These are phyloP conservation scores for Triticum monococcum DNA, from an alignment of 176 grass and related monocot species.

Conservation along the genomic window DNA sequence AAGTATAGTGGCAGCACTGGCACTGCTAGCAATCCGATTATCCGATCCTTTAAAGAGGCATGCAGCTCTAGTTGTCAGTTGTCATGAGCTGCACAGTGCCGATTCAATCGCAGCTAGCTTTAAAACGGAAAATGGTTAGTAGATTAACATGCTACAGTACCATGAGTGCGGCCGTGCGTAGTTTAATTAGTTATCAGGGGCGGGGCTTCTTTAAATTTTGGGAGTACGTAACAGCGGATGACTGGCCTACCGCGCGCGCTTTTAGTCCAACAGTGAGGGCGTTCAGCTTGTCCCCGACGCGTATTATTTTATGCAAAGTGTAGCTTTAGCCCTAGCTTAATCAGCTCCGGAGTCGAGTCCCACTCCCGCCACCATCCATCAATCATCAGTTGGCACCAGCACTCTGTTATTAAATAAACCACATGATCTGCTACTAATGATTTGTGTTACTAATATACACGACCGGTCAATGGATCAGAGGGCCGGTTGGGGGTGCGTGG, in stretches of 20 bases:
- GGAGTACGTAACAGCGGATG: slow-evolving; percentile 8
- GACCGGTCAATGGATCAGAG: neutral
- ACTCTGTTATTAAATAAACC: neutral
- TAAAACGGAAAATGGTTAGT: neutral
- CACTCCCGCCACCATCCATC: slow-evolving; percentile 10
- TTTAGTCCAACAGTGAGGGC: slow-evolving; percentile 31
- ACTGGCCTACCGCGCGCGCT: slow-evolving; percentile 23
- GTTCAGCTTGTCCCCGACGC: slow-evolving; percentile 21
- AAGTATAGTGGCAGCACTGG: neutral
- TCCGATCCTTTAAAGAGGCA: slow-evolving; percentile 1
- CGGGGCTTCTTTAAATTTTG: neutral
- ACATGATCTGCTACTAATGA: neutral
- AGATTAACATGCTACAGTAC: neutral
- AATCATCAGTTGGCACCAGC: slow-evolving; percentile 15
- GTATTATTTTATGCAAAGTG: neutral
- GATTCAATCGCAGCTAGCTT: neutral
- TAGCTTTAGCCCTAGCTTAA: slow-evolving; percentile 15
- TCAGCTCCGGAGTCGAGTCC: neutral
- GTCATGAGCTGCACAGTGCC: neutral
- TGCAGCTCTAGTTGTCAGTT: neutral
- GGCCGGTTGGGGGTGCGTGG: neutral
- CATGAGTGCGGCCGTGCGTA: neutral
- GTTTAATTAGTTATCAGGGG: slow-evolving; percentile 2
- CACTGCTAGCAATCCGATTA: neutral
- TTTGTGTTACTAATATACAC: neutral